A percentile compares a stretch with the other conserved stretches of the same genome.
Conservation (phyloP, 495 filamentous ascomycete genomes). For the Penicillium cosmopolitanum region DNA sequence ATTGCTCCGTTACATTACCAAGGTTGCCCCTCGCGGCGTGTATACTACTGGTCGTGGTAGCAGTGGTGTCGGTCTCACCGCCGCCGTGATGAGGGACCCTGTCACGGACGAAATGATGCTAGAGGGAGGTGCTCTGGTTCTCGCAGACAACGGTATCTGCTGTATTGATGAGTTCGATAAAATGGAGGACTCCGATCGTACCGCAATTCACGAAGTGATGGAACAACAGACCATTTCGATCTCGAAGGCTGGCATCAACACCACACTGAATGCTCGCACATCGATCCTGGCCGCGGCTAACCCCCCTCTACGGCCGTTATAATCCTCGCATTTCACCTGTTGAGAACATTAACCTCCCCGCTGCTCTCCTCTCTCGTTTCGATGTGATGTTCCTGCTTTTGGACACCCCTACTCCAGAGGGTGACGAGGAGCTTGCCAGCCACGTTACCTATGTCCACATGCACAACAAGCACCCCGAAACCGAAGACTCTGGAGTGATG, state of each 20-base stretch:
- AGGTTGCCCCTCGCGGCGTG: slow-evolving; percentile 94
- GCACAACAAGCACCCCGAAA: slow-evolving; percentile 91
- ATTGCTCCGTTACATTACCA: slow-evolving; percentile 95
- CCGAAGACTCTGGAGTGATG: slow-evolving; percentile 63
- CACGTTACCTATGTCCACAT: slow-evolving; percentile 98
- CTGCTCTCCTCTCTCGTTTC: slow-evolving; percentile 93
- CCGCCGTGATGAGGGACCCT: slow-evolving; percentile 97
- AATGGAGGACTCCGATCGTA: slow-evolving; percentile 96
- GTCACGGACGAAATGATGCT: slow-evolving; percentile 99
- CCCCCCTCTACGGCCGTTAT: slow-evolving; percentile 96
- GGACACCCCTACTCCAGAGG: slow-evolving; percentile 85
- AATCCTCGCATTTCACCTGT: slow-evolving; percentile 96
- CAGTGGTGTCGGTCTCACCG: slow-evolving; percentile 95
- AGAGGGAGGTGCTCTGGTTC: slow-evolving; percentile 92
- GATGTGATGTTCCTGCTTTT: slow-evolving; percentile 96
- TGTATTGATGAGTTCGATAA: slow-evolving; percentile 99
- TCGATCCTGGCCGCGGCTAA: slow-evolving; percentile 98
- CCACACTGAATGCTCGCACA: slow-evolving; percentile 92
- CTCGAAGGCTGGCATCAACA: slow-evolving; percentile 96
- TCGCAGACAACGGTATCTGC: slow-evolving; percentile 98
- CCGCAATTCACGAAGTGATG: slow-evolving; percentile 99
- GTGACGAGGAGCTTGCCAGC: slow-evolving; percentile 88
- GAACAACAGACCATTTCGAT: slow-evolving; percentile 99
- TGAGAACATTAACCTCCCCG: slow-evolving; percentile 98
- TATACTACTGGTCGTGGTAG: slow-evolving; percentile 97